Evolutionary conservation across 1,284 basidiomycete species (phyloP).

Genomic region (Psilocybe mexicana): DNA sequence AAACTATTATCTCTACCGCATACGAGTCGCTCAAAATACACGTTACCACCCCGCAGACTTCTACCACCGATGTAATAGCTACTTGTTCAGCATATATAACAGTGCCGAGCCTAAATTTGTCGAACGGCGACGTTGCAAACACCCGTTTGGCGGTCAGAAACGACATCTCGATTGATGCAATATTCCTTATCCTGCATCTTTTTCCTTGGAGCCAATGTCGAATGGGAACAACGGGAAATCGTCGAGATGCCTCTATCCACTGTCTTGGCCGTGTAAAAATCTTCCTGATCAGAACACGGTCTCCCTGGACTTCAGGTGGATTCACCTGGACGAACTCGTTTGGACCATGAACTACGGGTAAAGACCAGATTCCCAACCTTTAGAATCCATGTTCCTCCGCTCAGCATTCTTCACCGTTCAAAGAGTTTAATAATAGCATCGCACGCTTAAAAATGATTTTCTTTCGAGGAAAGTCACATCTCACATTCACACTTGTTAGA

Average conservation of each 20-base stretch:
- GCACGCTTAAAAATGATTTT: background rate
- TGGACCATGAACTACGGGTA: background rate
- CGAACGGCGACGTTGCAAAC: constrained; percentile 6
- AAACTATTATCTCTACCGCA: constrained; percentile 4
- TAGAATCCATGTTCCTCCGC: no score
- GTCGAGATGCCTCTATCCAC: background rate
- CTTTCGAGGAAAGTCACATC: background rate
- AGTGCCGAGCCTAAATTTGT: constrained; percentile 20
- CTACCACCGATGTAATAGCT: constrained; percentile 21
- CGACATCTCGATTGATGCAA: constrained; percentile 13
- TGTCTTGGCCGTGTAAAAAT: background rate
- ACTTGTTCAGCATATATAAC: constrained; percentile 15
- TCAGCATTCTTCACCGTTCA: background rate
- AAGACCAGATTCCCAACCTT: background rate
- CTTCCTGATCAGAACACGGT: background rate
- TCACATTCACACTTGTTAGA: background rate
- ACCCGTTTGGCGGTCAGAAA: constrained; percentile 11
- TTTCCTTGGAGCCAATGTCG: constrained; percentile 7
- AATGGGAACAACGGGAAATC: background rate
- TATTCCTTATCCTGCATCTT: constrained; percentile 12
- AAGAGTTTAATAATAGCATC: background rate
- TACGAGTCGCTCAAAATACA: constrained; percentile 12
- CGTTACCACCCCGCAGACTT: constrained; percentile 13
- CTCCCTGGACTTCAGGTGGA: background rate
- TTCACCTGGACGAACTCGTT: background rate